Percentiles rank a stretch among this genome's conserved stretches.
Evolutionary conservation across 2,329 filamentous ascomycete genomes (phyloP).

Genomic region (Coleophoma cylindrospora): DNA sequence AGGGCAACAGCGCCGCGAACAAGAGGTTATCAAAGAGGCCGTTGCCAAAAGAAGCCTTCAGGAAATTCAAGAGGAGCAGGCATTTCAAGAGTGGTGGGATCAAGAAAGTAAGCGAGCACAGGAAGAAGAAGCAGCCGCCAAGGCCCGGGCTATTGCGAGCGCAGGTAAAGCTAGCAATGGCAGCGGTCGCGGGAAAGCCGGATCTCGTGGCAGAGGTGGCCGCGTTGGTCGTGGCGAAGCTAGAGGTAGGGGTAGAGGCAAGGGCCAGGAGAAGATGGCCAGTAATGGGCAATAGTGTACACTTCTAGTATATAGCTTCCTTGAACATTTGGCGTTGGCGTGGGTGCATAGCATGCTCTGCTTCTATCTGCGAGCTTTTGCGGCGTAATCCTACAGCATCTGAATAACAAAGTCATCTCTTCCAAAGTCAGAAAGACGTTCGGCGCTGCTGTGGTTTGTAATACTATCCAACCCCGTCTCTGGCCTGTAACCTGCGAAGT

Average conservation of each 20-base stretch:
- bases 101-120: slow-evolving; percentile 71
- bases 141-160: slow-evolving; percentile 12
- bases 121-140: slow-evolving; percentile 33
- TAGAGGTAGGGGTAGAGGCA: slow-evolving; percentile 7
- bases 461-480: too few relatives aligned
- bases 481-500: too few relatives aligned
- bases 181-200: slow-evolving; percentile 11
- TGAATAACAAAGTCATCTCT: too few relatives aligned
- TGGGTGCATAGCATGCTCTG: background rate
- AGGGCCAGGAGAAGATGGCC: slow-evolving; percentile 1
- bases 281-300: background rate
- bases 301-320: background rate
- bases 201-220: slow-evolving; percentile 11
- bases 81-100: slow-evolving; percentile 96
- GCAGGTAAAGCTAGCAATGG: slow-evolving; percentile 15
- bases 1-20: slow-evolving; percentile 78
- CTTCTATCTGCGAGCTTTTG: background rate
- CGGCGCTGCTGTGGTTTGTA: too few relatives aligned
- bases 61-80: slow-evolving; percentile 95
- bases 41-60: slow-evolving; percentile 83
- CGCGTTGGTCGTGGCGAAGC: slow-evolving; percentile 8
- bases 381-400: background rate
- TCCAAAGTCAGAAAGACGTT: too few relatives aligned
- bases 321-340: background rate
- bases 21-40: slow-evolving; percentile 75